Base-by-base conservation (phyloP, 2,329 filamentous ascomycete genomes). In the Pleurostoma richardsiae region DNA sequence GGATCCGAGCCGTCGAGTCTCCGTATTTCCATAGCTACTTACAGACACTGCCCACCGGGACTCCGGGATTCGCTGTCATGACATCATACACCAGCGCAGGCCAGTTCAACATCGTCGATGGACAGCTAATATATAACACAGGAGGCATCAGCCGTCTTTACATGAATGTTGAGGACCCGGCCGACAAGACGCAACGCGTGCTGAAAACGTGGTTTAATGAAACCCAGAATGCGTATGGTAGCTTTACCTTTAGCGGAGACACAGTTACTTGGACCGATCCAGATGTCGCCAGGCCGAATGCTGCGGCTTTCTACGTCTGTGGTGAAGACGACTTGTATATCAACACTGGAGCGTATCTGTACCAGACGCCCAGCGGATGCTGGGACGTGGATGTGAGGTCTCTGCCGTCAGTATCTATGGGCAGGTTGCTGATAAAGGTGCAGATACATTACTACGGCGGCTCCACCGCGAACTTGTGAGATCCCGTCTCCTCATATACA, bases 21-120 rank as follows among this genome's bases (percentile, higher is more conserved):
- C 79, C 79, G 36, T 82, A 82, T 61, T 82, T 72, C 60, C 75
- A 77, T 64, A 73, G 71, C 51, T 79, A 78, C 56, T 65, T 79
- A 3, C 74, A 79, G 61, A 73, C 73, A 6, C 62, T 65, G 33
- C 69, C 72, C 2, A 58, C 67, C 42, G 66, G 68, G 50, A 50
- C 66, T 0, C 60, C 74, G 1, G 74, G 75, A 7, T 62, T 65
- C 29, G 79, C 79, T 2, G 64, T 80, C 29, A 67, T 83, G 46
- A 71, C 70, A 41, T 69, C 67, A 49, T 69, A 73, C 61, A 72
- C 66, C 5, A 75, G 72, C 1, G 80, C 79, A 0, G 79, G 79
- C 0, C 79, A 83, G 59, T 81, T 77, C 66, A 73, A 77, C 52
- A 68, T 83, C 47, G 66, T 73, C 4, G 64, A 68, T 40, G 78